These are phyloP conservation scores for Naganishia liquefaciens DNA, from an alignment of 1,284 basidiomycete species.

Conservation along the genomic window DNA sequence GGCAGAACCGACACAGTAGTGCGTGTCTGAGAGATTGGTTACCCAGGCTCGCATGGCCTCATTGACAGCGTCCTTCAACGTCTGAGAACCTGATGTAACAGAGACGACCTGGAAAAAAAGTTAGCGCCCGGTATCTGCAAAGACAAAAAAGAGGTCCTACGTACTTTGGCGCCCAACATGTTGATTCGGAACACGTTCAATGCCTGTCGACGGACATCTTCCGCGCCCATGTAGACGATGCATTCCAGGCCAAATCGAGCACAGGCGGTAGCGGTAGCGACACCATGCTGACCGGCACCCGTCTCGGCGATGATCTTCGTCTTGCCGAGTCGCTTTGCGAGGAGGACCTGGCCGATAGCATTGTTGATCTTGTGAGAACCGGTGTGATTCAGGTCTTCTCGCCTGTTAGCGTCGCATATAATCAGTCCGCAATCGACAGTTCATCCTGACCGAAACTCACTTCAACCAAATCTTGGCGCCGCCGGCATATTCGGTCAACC, in stretches of 20 bases:
- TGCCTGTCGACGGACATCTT: slow-evolving; percentile 92
- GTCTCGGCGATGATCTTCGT: slow-evolving; percentile 98
- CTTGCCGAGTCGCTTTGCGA: slow-evolving; percentile 90
- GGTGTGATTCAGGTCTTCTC: slow-evolving; percentile 73
- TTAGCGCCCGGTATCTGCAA: slow-evolving; percentile 11
- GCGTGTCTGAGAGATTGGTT: slow-evolving; percentile 86
- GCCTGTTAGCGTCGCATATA: slow-evolving; percentile 35
- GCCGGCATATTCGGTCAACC: slow-evolving; percentile 72
- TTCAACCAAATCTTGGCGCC: slow-evolving; percentile 98
- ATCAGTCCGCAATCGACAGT: slow-evolving; percentile 30
- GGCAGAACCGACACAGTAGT: slow-evolving; percentile 95
- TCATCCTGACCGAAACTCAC: slow-evolving; percentile 54
- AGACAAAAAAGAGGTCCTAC: not conserved
- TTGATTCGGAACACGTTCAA: slow-evolving; percentile 97
- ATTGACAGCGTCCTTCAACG: slow-evolving; percentile 97
- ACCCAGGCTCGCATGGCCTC: slow-evolving; percentile 98
- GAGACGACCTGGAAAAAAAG: slow-evolving; percentile 69
- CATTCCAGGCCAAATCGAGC: slow-evolving; percentile 96
- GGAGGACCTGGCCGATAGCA: slow-evolving; percentile 88
- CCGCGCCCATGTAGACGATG: slow-evolving; percentile 97
- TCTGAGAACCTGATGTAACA: slow-evolving; percentile 90
- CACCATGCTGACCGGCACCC: slow-evolving; percentile 97
- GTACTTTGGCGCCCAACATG: slow-evolving; percentile 90
- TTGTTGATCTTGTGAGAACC: slow-evolving; percentile 98
- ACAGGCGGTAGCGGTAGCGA: slow-evolving; percentile 96